Percentiles rank a stretch among this genome's conserved stretches.
phyloP scores from a whole-genome alignment of 1,284 basidiomycete genomes.

The Fomes fomentarius region DNA sequence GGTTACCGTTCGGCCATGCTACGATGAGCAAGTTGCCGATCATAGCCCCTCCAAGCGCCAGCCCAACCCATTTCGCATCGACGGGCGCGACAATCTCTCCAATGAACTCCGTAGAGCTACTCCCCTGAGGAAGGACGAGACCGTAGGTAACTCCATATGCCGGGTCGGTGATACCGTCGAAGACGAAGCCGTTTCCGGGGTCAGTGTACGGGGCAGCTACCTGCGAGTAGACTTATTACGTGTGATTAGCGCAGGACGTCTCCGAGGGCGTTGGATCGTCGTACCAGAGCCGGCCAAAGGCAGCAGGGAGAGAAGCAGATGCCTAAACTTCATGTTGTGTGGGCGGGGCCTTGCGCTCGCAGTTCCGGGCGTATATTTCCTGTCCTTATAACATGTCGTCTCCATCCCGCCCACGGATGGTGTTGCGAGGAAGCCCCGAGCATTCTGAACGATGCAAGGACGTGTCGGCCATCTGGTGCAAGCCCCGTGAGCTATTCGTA shows the following conservation, averaged over 20 bases:
- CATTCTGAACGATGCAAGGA: background rate
- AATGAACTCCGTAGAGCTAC: conserved; percentile 56
- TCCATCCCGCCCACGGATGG: background rate
- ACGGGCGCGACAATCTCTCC: conserved; percentile 63
- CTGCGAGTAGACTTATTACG: conserved; percentile 45
- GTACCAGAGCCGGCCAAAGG: conserved; percentile 33
- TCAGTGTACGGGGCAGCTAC: conserved; percentile 45
- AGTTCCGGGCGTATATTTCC: background rate
- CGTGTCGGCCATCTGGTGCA: background rate
- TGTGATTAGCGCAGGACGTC: background rate
- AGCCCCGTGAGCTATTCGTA: conserved; percentile 24
- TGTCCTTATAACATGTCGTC: conserved; percentile 10
- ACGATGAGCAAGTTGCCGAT: conserved; percentile 55
- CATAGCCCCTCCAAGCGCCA: conserved; percentile 58
- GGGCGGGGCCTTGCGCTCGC: conserved; percentile 9
- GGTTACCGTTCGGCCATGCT: conserved; percentile 58
- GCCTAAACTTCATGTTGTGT: conserved; percentile 25
- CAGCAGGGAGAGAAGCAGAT: conserved; percentile 29
- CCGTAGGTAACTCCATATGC: conserved; percentile 54
- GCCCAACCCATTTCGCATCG: conserved; percentile 54
- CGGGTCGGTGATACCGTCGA: conserved; percentile 54
- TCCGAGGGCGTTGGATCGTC: conserved; percentile 5
- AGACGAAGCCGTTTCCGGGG: conserved; percentile 56
- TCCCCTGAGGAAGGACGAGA: conserved; percentile 53
- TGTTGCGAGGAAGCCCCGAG: conserved; percentile 27